Base-by-base conservation (phyloP, 257 asterid species). In the Paraleonurus japonicus region DNA sequence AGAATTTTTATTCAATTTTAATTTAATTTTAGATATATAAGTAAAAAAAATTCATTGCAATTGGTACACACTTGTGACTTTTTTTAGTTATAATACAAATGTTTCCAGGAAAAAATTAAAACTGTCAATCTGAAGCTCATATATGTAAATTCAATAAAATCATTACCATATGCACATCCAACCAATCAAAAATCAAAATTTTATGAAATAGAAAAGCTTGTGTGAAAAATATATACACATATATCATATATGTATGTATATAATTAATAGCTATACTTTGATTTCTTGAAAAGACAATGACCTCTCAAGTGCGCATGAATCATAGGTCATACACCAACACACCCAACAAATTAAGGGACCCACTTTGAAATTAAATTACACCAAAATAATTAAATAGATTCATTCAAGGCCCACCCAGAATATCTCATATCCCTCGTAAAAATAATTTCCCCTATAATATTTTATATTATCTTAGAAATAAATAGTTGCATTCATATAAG, bases 331-430 rank as follows among this genome's bases (percentile, higher is more conserved):
- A 3, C 17, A 35, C 28, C 33, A 4, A 28, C 33, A 4, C n/a
- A 7, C 48, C 64, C 64, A 58, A 27, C 39, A 58, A 20, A 55
- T n/a, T n/a, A n/a, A n/a, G 26, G 45, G 20, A 39, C 6, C 55
- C 55, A 20, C 35, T 39, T 23, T 41, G 50, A 41, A 41, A 41
- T 41, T 41, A 41, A 41, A 41, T 41, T 41, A 41, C 17, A 41
- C n/a, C 26, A 32, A 64, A 43, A 12, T 6, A 23, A 22, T 64
- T 4, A 26, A 64, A 41, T 7, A 12, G 3, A 17, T 28, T 17
- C 16, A 53, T 67, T 50, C n/a, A 17, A 32, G 62, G 53, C 51
- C 71, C 57, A 65, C 59, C 39, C 17, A 65, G 15, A 64, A 41
- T 62, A 33, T 7, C 39, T 33, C 39, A 5, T 33, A 10, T 39